These are phyloP conservation scores for Persicaria maculosa DNA, from an alignment of 148 eudicot genomes.

Conservation along the genomic window DNA sequence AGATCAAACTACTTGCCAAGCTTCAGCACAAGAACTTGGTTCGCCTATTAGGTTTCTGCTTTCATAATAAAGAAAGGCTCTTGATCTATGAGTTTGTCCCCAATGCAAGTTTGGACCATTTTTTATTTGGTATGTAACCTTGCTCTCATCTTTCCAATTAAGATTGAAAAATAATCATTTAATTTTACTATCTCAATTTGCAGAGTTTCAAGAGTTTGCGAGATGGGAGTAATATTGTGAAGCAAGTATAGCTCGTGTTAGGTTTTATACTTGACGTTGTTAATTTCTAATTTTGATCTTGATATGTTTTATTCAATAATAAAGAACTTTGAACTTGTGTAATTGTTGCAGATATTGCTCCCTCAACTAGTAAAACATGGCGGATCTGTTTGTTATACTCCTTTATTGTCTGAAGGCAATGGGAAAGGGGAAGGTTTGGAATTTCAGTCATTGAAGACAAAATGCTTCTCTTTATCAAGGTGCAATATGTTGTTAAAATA, in stretches of 20 bases:
- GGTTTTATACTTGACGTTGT: slow-evolving; percentile 11
- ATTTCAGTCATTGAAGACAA: neutral
- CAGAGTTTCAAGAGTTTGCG: slow-evolving; percentile 35
- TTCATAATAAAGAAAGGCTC: slow-evolving; percentile 27
- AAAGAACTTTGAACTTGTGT: neutral
- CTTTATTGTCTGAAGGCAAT: neutral
- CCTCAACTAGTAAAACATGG: slow-evolving; percentile 22
- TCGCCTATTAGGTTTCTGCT: slow-evolving; percentile 30
- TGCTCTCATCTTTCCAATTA: slow-evolving; percentile 7
- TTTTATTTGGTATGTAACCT: slow-evolving; percentile 25
- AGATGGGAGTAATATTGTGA: slow-evolving; percentile 26
- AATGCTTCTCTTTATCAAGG: neutral
- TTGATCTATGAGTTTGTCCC: slow-evolving; percentile 41
- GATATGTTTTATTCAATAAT: neutral
- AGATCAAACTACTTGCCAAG: slow-evolving; percentile 24
- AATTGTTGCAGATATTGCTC: slow-evolving; percentile 29
- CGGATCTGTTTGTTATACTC: neutral
- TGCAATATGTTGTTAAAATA: slow-evolving; percentile 32
- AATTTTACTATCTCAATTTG: slow-evolving; percentile 13
- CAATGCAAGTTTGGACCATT: slow-evolving; percentile 40
- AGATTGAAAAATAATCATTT: slow-evolving; percentile 11
- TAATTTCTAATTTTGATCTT: neutral
- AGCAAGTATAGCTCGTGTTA: slow-evolving; percentile 31
- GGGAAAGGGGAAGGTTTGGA: neutral
- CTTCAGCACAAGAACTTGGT: slow-evolving; percentile 51